Percentiles rank a stretch among this genome's conserved stretches.
phyloP scores from a whole-genome alignment of 345 rosid species.

The Hibiscus trionum region DNA sequence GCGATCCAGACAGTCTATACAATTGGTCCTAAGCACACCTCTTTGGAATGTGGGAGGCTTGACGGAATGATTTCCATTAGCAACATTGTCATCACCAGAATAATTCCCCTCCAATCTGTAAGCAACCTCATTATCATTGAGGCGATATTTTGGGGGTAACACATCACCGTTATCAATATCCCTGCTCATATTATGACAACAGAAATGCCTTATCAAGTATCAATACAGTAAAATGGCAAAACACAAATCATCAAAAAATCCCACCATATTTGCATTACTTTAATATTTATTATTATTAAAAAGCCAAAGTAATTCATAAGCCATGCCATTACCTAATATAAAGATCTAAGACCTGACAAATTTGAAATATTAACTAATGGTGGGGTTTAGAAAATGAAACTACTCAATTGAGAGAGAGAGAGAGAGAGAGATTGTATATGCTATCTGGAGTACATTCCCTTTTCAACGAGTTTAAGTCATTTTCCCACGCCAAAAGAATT shows the following conservation, averaged over 20 bases:
- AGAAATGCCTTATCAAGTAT: conserved; percentile 1
- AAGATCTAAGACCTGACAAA: neutral
- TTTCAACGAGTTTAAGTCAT: neutral
- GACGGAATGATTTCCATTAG: conserved; percentile 41
- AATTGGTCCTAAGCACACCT: conserved; percentile 94
- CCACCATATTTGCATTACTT: neutral
- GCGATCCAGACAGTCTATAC: conserved; percentile 96
- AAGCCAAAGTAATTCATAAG: neutral
- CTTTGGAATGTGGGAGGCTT: conserved; percentile 60
- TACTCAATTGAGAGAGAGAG: neutral
- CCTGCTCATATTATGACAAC: conserved; percentile 31
- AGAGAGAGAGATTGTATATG: neutral
- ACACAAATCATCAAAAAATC: neutral
- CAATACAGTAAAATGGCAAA: neutral
- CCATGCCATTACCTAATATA: neutral
- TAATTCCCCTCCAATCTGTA: conserved; percentile 34
- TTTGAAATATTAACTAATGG: neutral
- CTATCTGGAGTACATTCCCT: neutral
- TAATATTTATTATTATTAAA: no score
- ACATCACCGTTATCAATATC: conserved; percentile 34
- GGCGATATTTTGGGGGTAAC: conserved; percentile 29
- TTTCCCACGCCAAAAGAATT: neutral
- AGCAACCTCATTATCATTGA: conserved; percentile 36
- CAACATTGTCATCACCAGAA: conserved; percentile 30
- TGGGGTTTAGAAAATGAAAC: neutral